phyloP scores from a whole-genome alignment of 2,329 filamentous ascomycete species.

The Trichophyton rubrum region DNA sequence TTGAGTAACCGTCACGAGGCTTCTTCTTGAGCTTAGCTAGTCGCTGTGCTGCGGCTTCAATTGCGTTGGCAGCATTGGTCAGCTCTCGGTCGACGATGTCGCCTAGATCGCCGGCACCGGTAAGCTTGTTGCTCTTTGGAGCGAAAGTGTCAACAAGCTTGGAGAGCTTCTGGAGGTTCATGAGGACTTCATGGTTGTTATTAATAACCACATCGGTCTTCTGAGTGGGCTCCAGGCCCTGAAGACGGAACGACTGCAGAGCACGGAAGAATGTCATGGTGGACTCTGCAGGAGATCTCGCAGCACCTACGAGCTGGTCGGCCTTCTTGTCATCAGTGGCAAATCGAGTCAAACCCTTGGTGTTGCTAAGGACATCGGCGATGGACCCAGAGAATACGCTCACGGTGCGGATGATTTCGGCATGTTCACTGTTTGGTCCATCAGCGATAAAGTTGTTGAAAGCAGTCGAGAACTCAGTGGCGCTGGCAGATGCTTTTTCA shows the following conservation, averaged over 20 bases:
- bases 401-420: constrained; percentile 84
- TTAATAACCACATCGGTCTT: constrained; percentile 97
- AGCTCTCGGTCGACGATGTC: constrained; percentile 88
- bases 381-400: constrained; percentile 82
- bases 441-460: constrained; percentile 99
- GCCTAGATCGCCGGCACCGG: constrained; percentile 69
- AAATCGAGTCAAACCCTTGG: constrained; percentile 85
- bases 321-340: constrained; percentile 92
- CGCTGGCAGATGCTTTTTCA: constrained; percentile 86
- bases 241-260: constrained; percentile 84
- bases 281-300: constrained; percentile 70
- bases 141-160: constrained; percentile 88
- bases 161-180: constrained; percentile 83
- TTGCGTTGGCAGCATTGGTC: constrained; percentile 86
- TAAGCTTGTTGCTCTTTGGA: constrained; percentile 71
- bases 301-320: constrained; percentile 70
- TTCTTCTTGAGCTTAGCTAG: constrained; percentile 90
- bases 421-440: constrained; percentile 77
- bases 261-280: constrained; percentile 92
- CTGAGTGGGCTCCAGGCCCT: constrained; percentile 76
- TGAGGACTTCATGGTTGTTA: constrained; percentile 90
- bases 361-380: constrained; percentile 88
- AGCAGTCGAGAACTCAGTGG: constrained; percentile 92
- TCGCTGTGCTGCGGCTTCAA: constrained; percentile 79
- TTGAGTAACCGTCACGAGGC: constrained; percentile 87